Evolutionary conservation across 768 basidiomycete species (phyloP).

Genomic region (Russula foetens): DNA sequence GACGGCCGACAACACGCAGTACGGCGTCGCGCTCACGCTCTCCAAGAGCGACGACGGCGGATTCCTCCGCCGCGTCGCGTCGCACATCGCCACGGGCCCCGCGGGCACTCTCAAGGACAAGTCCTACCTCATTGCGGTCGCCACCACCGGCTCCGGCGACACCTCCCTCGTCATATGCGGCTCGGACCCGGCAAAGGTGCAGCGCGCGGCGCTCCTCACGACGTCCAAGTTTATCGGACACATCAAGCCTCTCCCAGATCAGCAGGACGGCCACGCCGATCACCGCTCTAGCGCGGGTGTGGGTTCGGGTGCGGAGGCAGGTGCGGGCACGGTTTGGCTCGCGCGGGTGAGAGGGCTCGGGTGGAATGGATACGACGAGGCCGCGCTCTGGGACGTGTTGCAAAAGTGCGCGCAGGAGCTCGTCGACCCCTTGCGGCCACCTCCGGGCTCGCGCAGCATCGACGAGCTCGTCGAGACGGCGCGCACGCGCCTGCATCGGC

Average conservation of each 20-base stretch:
- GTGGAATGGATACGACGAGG: slow-evolving; percentile 48
- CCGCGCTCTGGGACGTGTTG: slow-evolving; percentile 64
- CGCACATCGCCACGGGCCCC: slow-evolving; percentile 40
- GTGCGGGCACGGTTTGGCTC: slow-evolving; percentile 27
- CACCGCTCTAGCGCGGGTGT: not conserved
- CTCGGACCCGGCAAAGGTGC: slow-evolving; percentile 47
- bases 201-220: slow-evolving; percentile 57
- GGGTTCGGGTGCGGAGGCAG: too few species aligned
- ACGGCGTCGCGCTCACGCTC: slow-evolving; percentile 54
- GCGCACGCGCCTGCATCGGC: slow-evolving; percentile 55
- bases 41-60: slow-evolving; percentile 47
- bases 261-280: not conserved
- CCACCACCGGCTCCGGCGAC: slow-evolving; percentile 34
- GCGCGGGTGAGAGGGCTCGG: slow-evolving; percentile 50
- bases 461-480: slow-evolving; percentile 48
- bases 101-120: slow-evolving; percentile 30
- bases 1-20: slow-evolving; percentile 42
- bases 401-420: slow-evolving; percentile 51
- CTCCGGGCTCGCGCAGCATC: slow-evolving; percentile 56
- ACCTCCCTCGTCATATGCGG: slow-evolving; percentile 47
- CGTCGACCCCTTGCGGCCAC: slow-evolving; percentile 53
- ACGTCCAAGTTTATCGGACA: slow-evolving; percentile 65
- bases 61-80: slow-evolving; percentile 51
- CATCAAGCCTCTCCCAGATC: slow-evolving; percentile 28
- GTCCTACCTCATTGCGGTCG: slow-evolving; percentile 45